These are phyloP conservation scores for Ogataea henricii DNA, from an alignment of 805 yeast species.

Conservation along the genomic window DNA sequence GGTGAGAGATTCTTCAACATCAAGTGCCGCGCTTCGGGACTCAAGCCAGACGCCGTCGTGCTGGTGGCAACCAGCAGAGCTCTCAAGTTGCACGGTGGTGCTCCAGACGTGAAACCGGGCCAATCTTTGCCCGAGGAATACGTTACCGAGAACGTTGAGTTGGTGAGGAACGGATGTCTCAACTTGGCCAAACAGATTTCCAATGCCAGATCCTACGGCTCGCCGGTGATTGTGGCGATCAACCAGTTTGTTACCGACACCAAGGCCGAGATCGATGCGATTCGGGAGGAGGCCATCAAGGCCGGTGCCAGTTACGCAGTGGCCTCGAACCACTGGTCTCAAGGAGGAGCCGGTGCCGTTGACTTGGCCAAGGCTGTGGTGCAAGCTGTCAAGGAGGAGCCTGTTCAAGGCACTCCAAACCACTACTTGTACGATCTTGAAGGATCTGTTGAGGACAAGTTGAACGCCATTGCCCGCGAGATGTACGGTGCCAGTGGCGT, in stretches of 20 bases:
- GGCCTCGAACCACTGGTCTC: slow-evolving; percentile 83
- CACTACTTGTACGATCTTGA: slow-evolving; percentile 62
- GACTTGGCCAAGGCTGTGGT: slow-evolving; percentile 73
- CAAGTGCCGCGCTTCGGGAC: slow-evolving; percentile 80
- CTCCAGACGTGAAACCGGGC: slow-evolving; percentile 86
- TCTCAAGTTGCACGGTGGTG: slow-evolving; percentile 85
- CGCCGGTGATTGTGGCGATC: slow-evolving; percentile 81
- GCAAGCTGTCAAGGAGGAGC: slow-evolving; percentile 51
- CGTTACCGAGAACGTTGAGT: slow-evolving; percentile 67
- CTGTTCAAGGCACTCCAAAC: slow-evolving; percentile 24
- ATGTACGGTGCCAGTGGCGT: slow-evolving; percentile 80
- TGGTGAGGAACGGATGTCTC: slow-evolving; percentile 68
- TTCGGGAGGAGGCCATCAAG: slow-evolving; percentile 63
- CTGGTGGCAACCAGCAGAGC: slow-evolving; percentile 86
- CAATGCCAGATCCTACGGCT: slow-evolving; percentile 70
- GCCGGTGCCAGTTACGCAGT: slow-evolving; percentile 84
- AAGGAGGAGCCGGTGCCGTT: slow-evolving; percentile 82
- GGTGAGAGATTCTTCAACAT: slow-evolving; percentile 85
- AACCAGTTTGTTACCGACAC: slow-evolving; percentile 78
- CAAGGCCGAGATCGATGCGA: slow-evolving; percentile 65
- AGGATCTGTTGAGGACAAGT: slow-evolving; percentile 63
- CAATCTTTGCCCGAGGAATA: slow-evolving; percentile 75
- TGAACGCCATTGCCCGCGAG: slow-evolving; percentile 65
- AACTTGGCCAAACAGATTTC: slow-evolving; percentile 77
- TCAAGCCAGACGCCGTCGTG: slow-evolving; percentile 74